phyloP scores from a whole-genome alignment of 1,139 yeast species.

The Yueomyces sp. region DNA sequence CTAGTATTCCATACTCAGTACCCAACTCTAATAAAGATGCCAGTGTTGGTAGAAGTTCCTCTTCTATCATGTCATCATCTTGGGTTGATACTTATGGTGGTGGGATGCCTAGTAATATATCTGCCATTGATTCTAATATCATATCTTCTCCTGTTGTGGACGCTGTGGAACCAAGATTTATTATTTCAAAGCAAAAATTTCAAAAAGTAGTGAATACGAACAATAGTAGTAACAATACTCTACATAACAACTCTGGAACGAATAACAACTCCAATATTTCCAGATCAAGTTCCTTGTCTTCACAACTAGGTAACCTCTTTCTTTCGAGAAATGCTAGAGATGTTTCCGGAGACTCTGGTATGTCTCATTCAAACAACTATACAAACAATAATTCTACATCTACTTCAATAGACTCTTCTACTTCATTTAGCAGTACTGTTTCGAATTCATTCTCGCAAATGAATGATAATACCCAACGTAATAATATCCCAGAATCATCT shows the following conservation, averaged over 20 bases:
- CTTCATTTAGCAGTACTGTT: neutral
- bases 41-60: constrained; percentile 7
- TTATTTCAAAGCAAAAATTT: constrained; percentile 58
- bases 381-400: neutral
- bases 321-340: constrained; percentile 24
- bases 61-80: constrained; percentile 20
- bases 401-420: neutral
- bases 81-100: constrained; percentile 26
- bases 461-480: neutral
- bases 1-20: constrained; percentile 59
- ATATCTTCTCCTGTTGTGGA: constrained; percentile 60
- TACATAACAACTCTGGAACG: constrained; percentile 20
- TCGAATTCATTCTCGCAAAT: neutral
- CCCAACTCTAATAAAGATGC: constrained; percentile 30
- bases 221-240: constrained; percentile 26
- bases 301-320: constrained; percentile 29
- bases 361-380: constrained; percentile 1
- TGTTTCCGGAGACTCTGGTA: constrained; percentile 3
- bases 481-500: neutral
- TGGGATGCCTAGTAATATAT: constrained; percentile 41
- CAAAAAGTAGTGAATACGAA: constrained; percentile 28
- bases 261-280: constrained; percentile 29
- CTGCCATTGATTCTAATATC: constrained; percentile 40
- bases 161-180: constrained; percentile 56
- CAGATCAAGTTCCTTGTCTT: constrained; percentile 38